Evolutionary conservation across 169 alveolate species (phyloP).

Genomic region (Plasmodium berghei): DNA sequence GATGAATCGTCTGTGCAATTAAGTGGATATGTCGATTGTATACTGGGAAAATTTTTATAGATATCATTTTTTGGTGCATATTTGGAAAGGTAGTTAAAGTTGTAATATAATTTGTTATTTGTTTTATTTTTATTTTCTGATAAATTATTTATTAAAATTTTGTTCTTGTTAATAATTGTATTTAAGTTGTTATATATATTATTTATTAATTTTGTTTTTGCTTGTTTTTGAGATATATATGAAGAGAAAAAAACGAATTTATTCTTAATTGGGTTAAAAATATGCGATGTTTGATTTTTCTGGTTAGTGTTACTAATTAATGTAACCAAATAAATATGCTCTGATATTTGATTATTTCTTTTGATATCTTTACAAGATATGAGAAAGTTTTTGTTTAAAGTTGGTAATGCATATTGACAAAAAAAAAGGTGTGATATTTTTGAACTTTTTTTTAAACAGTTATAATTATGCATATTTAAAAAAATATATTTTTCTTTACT

Average conservation of each 20-base stretch:
- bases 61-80: too few species aligned
- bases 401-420: constrained; percentile 67
- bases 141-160: background rate
- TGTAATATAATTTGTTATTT: background rate
- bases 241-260: background rate
- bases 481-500: constrained; percentile 22
- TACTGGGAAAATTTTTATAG: too few species aligned
- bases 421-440: constrained; percentile 10
- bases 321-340: constrained; percentile 10
- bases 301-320: background rate
- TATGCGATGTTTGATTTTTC: background rate
- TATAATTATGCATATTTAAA: constrained; percentile 70
- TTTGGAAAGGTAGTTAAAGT: too few species aligned
- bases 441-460: constrained; percentile 32
- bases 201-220: background rate
- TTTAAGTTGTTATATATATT: background rate
- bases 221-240: background rate
- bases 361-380: constrained; percentile 32
- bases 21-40: too few species aligned
- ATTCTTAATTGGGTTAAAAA: background rate
- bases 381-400: constrained; percentile 32
- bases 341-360: constrained; percentile 29
- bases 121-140: background rate
- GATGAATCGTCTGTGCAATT: too few species aligned
- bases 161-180: background rate